phyloP scores from a whole-genome alignment of 169 alveolate genomes.

The Theileria luwenshuni region DNA sequence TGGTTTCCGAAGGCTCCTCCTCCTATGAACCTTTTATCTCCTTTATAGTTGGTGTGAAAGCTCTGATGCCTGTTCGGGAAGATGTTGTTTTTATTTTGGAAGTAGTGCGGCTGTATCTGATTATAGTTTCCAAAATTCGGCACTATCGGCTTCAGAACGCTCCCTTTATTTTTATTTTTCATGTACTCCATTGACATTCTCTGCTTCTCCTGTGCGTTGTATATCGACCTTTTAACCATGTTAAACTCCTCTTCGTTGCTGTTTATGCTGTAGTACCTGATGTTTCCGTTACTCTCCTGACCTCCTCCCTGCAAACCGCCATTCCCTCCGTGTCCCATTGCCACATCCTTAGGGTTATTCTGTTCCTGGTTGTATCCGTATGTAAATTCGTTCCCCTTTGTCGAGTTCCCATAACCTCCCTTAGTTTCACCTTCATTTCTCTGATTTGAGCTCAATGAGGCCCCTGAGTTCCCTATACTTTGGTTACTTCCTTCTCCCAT shows the following conservation, averaged over 20 bases:
- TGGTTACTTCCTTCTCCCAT: no score
- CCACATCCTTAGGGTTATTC: neutral
- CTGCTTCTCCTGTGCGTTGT: conserved; percentile 22
- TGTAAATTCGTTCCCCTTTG: no score
- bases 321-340: neutral
- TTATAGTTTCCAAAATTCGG: neutral
- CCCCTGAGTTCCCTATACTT: no score
- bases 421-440: no score
- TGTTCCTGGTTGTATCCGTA: neutral
- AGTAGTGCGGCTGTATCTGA: neutral
- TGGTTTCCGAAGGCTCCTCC: neutral
- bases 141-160: conserved; percentile 1
- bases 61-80: no score
- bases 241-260: conserved; percentile 43
- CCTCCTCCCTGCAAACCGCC: conserved; percentile 11
- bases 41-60: no score
- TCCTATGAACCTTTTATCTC: no score
- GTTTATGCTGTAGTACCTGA: conserved; percentile 35
- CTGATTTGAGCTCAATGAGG: no score
- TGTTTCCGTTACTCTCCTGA: conserved; percentile 5
- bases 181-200: conserved; percentile 11
- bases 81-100: neutral
- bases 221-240: conserved; percentile 8
- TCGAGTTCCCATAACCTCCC: no score
- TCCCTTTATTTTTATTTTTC: neutral